Percentiles rank a stretch among this genome's conserved stretches.
These are phyloP conservation scores for Acacia acuminata DNA, from an alignment of 306 rosid genomes.

Conservation along the genomic window DNA sequence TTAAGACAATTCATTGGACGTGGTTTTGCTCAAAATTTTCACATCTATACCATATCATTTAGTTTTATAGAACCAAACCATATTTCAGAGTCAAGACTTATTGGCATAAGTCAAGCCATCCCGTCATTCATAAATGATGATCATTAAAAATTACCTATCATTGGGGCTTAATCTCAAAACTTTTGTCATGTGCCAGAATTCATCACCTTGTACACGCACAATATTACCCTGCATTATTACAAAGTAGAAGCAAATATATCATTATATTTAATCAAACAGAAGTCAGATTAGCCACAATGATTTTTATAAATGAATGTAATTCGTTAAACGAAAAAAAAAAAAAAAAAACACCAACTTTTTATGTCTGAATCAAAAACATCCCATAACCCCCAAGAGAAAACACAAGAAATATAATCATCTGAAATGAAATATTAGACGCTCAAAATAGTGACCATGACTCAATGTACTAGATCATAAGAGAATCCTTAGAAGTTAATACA, in stretches of 20 bases:
- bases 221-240: conserved; percentile 61
- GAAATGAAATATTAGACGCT: conserved; percentile 15
- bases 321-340: too few species aligned
- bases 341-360: too few species aligned
- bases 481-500: not conserved
- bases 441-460: not conserved
- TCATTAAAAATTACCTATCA: conserved; percentile 59
- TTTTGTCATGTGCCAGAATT: conserved; percentile 93
- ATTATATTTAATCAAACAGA: conserved; percentile 12
- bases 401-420: not conserved
- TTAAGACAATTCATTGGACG: not conserved
- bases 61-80: conserved; percentile 8
- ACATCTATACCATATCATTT: conserved; percentile 10
- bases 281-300: not conserved
- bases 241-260: not conserved
- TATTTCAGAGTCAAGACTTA: conserved; percentile 2
- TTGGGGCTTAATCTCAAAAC: conserved; percentile 70
- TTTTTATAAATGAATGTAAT: not conserved
- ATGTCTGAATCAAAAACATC: not conserved
- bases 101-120: not conserved
- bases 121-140: conserved; percentile 2
- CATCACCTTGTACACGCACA: conserved; percentile 79
- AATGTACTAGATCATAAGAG: not conserved
- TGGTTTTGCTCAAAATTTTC: not conserved
- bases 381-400: not conserved